Base-by-base conservation (phyloP, 345 rosid species). In the Leavenworthia alabamica region DNA sequence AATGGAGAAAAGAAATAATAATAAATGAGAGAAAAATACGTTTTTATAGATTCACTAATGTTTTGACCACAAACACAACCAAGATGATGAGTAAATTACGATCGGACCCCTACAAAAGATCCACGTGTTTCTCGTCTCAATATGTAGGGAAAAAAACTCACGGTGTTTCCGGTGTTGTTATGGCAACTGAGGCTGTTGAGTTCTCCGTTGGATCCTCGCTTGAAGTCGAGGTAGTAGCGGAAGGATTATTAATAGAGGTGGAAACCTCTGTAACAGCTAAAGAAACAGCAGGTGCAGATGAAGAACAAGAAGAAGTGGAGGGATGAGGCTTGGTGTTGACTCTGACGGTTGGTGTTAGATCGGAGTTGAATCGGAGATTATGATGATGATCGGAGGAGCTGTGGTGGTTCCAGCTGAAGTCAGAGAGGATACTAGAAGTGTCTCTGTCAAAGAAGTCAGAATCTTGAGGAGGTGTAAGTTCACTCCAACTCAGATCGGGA, bases 131-230 rank as follows among this genome's bases (percentile, higher is more conserved):
- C 60, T 71, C 40, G 75, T 50, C 52, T 23, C 29, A 57, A 6
- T 28, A 42, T 35, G 22, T 4, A 15, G 20, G 24, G 22, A 1
- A 7, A 14, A 8, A 39, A 61, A 84, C 96, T 91, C 95, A 91
- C 98, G 96, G 88, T 80, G 74, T 82, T 84, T 91, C 91, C 32
- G 83, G 83, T 69, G 82, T 77, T 56, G 59, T 47, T 62, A 75
- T 88, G 3, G 70, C 82, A 71, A 76, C 92, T 70, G 86, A 84
- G 65, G 80, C 81, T 67, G 88, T 75, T 1, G 95, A 91, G 77
- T 83, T 86, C 71, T 88, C 98, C 3, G 61, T 2, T 4, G 55
- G 95, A 74, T 86, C 98, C 49, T 92, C 98, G 70, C 89, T 86
- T 62, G 98, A 92, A 75, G 79, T 83, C 2, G 98, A 82, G 1